phyloP scores from a whole-genome alignment of 768 basidiomycete species.

The Antrodiella citrinella region DNA sequence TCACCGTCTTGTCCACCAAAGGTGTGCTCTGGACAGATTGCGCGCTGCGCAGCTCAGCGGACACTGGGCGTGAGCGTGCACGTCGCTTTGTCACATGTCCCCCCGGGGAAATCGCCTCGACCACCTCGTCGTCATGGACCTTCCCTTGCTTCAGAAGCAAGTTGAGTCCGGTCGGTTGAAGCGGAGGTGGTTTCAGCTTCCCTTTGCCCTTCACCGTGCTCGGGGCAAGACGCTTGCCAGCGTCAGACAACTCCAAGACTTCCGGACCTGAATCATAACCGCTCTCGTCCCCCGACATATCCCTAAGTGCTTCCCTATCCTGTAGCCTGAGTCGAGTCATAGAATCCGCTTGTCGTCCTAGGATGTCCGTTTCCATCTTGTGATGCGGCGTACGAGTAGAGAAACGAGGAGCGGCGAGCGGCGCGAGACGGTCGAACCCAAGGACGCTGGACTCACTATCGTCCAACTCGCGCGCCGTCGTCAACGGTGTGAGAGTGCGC shows the following conservation, averaged over 20 bases:
- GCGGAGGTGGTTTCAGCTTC: constrained; percentile 9
- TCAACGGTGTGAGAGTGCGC: constrained; percentile 32
- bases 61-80: constrained; percentile 65
- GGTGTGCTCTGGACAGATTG: constrained; percentile 24
- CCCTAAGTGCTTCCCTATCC: constrained; percentile 30
- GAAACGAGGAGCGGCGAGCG: constrained; percentile 46
- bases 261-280: constrained; percentile 48
- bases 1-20: constrained; percentile 13
- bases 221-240: constrained; percentile 12
- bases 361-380: constrained; percentile 45
- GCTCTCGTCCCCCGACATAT: constrained; percentile 38
- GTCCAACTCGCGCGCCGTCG: constrained; percentile 18
- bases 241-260: constrained; percentile 32
- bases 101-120: constrained; percentile 52
- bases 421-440: constrained; percentile 46
- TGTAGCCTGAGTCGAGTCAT: constrained; percentile 52
- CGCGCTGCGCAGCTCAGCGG: constrained; percentile 53
- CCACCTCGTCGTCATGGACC: constrained; percentile 20
- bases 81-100: constrained; percentile 71
- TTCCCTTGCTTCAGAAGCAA: constrained; percentile 11
- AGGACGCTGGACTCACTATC: constrained; percentile 9
- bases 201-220: constrained; percentile 12
- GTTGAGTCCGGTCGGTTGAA: constrained; percentile 4
- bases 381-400: constrained; percentile 39
- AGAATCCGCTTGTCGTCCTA: constrained; percentile 54